These are phyloP conservation scores for Eutrema heterophyllum DNA, from an alignment of 345 rosid species.

Conservation along the genomic window DNA sequence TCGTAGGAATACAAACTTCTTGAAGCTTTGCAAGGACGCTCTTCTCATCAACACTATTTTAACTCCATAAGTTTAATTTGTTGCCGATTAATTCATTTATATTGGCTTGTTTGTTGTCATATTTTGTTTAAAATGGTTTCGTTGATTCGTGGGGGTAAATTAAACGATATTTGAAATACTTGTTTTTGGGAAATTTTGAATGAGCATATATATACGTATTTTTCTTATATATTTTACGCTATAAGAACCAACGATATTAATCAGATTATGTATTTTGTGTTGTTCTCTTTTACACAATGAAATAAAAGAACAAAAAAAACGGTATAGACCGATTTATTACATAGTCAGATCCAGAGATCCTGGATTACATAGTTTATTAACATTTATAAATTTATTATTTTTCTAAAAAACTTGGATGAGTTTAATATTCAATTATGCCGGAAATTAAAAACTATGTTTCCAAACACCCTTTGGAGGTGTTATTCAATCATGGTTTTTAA, in stretches of 20 bases:
- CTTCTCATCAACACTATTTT: slow-evolving; percentile 36
- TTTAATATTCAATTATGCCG: not conserved
- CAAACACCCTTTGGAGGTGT: too few species aligned
- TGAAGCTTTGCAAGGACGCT: slow-evolving; percentile 42
- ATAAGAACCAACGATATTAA: not conserved
- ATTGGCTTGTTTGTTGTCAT: not conserved
- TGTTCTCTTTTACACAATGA: not conserved
- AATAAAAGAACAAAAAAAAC: not conserved
- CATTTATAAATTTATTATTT: not conserved
- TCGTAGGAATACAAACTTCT: slow-evolving; percentile 34
- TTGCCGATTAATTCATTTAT: not conserved
- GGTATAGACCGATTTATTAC: not conserved
- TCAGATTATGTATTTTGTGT: not conserved
- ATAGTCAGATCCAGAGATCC: not conserved
- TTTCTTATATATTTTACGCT: not conserved
- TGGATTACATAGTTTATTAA: not conserved
- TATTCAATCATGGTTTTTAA: too few species aligned
- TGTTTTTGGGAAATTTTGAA: slow-evolving; percentile 4
- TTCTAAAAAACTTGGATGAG: not conserved
- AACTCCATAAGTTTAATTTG: slow-evolving; percentile 24
- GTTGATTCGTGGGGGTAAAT: not conserved
- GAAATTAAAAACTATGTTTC: too few species aligned
- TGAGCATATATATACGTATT: not conserved
- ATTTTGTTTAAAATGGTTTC: not conserved
- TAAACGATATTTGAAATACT: slow-evolving; percentile 5